Evolutionary conservation across 495 filamentous ascomycete species (phyloP), one percentile per base, ranked within the genome.

Genomic region (Xylaria scruposa): DNA sequence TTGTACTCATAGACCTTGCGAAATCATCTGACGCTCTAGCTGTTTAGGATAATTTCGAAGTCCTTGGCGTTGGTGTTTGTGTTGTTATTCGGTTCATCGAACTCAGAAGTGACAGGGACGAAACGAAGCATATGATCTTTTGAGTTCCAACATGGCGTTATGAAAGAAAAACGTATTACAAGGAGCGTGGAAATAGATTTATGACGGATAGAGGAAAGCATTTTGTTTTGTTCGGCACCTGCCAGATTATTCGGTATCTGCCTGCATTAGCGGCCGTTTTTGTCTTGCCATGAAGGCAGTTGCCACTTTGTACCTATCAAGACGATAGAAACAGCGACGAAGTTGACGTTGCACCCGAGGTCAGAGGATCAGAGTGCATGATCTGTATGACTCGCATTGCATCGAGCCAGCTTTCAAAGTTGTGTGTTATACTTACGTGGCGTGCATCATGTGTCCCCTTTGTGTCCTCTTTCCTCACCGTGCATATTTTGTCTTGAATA

Each of bases 311-410:
- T n/a, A n/a, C n/a, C n/a, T 51, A 51, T 49, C 24, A 29, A 29
- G 51, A 54, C 24, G 19, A 15, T 33, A 38, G 58, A 38, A 38
- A 36, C 33, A 10, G 29, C 33, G 33, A 60, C 40, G 7, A 21
- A 38, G 58, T 36, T 60, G 58, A 21, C n/a, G 58, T 60, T 21
- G 19, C 26, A 31, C 19, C 31, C n/a, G 29, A 36, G 29, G 54
- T 51, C 15, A 12, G 62, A 38, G 21, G 29, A 29, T 38, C 15
- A 12, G 62, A 38, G 21, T 53, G 63, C 63, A 67, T 67, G 46
- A 53, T 51, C 19, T 36, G 63, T 42, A 67, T 67, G 63, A 67
- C 63, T 47, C 47, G 63, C 63, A 51, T 67, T 67, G 63, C 46
- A 40, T 67, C n/a, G 46, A 40, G 53, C 63, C 31, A 51, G 6